phyloP scores from a whole-genome alignment of 2,329 filamentous ascomycete species.

The Aphanoascus verrucosus region DNA sequence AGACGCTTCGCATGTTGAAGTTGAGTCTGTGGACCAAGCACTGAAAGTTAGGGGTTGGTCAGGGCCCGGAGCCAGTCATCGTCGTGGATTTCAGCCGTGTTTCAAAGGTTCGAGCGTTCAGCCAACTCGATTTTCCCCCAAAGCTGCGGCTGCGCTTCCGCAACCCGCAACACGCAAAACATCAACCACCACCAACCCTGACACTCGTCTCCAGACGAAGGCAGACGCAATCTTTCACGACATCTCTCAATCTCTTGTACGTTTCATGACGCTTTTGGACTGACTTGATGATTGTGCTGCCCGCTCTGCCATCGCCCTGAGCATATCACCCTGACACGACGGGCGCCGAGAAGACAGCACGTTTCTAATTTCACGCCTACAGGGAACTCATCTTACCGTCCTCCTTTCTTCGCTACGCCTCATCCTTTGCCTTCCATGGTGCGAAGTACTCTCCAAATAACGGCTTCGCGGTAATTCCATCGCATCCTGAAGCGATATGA shows the following conservation, averaged over 20 bases:
- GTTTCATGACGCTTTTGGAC: background rate
- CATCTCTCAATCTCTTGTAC: background rate
- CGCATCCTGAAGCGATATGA: slow-evolving; percentile 30
- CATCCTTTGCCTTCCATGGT: slow-evolving; percentile 8
- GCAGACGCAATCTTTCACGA: background rate
- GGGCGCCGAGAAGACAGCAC: background rate
- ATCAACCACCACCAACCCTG: background rate
- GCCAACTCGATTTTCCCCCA: background rate
- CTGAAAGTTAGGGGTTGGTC: background rate
- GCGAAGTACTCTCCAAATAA: background rate
- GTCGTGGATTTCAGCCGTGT: slow-evolving; percentile 9
- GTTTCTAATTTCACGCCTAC: background rate
- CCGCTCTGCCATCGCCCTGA: background rate
- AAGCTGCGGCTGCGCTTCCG: background rate
- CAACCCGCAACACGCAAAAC: background rate
- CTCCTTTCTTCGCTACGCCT: background rate
- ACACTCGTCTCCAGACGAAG: background rate
- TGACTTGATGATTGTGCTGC: background rate
- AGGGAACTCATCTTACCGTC: background rate
- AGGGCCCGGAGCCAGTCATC: background rate
- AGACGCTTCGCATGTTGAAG: no score
- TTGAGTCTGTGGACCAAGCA: no score
- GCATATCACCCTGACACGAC: background rate
- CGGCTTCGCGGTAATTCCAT: slow-evolving; percentile 20
- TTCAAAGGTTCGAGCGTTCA: slow-evolving; percentile 9